Base-by-base conservation (phyloP, 345 rosid genomes). In the Aegle marmelos region DNA sequence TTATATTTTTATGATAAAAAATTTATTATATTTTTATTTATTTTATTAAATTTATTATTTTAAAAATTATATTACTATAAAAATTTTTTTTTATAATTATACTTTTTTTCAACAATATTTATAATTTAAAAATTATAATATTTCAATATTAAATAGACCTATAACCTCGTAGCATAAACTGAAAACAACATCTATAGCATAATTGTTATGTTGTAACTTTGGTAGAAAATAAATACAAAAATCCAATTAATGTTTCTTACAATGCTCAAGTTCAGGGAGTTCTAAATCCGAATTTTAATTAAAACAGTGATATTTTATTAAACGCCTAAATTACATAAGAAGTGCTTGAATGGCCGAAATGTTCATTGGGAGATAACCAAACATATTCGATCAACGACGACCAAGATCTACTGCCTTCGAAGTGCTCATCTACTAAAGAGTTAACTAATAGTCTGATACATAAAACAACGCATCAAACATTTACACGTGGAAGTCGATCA, bases 111-210 rank as follows among this genome's bases (percentile, higher is more conserved):
- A 1, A 37, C 41, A 37, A 0, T 2, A 37, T 1, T 7, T 37
- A 2, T 37, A 37, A 2, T 2, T 37, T 37, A 37, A 37, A 37
- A 37, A 0, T 37, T 37, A 37, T 0, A 37, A 37, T 2, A 37
- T 10, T 2, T 7, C 0, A 37, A 7, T 37, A 1, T 0, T 0
- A 8, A 37, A 7, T 1, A 7, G 2, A 5, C 9, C 39, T 10
- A 41, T 13, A 13, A 45, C 13, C 50, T 45, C 13, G 0, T 45
- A 11, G 16, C 5, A 11, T 45, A 11, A 45, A 17, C 1, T 9
- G 1, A 0, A 45, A 13, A 45, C 0, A 5, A 13, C 17, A 11
- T 45, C n/a, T n/a, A n/a, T n/a, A 45, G 16, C 14, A 45, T 17
- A 13, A 16, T 13, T 3, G 50, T 58, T n/a, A 7, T 58, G 30